These are phyloP conservation scores for Phytophthora pluvialis DNA, from an alignment of 352 stramenopile genomes.

Conservation along the genomic window DNA sequence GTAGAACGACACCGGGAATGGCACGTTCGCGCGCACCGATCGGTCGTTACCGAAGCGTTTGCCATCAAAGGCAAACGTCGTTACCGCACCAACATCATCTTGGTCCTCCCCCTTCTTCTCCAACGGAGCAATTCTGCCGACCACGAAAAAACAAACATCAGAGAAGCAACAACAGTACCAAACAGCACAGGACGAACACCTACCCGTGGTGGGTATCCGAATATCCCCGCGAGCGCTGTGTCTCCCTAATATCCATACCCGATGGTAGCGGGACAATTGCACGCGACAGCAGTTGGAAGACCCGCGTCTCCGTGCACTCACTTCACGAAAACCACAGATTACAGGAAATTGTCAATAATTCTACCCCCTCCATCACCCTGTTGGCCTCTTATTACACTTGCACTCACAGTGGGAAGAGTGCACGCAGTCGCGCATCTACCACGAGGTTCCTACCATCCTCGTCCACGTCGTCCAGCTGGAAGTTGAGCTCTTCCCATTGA, in stretches of 20 bases:
- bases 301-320: slow-evolving; percentile 53
- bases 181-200: slow-evolving; percentile 1
- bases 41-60: slow-evolving; percentile 61
- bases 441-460: slow-evolving; percentile 22
- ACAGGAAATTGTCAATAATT: background rate
- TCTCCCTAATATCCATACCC: slow-evolving; percentile 60
- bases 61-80: slow-evolving; percentile 54
- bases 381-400: background rate
- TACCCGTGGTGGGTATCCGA: slow-evolving; percentile 53
- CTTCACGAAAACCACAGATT: slow-evolving; percentile 21
- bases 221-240: slow-evolving; percentile 36
- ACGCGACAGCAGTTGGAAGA: slow-evolving; percentile 72
- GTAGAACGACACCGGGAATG: slow-evolving; percentile 64
- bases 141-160: background rate
- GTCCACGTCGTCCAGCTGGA: slow-evolving; percentile 33
- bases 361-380: background rate
- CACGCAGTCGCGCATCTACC: slow-evolving; percentile 41
- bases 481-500: slow-evolving; percentile 65
- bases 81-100: slow-evolving; percentile 6
- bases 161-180: background rate
- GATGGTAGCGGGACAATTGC: slow-evolving; percentile 59
- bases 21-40: slow-evolving; percentile 70
- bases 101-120: slow-evolving; percentile 11
- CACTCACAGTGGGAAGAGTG: slow-evolving; percentile 47
- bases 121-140: slow-evolving; percentile 20